A percentile compares a stretch with the other conserved stretches of the same genome.
These are phyloP conservation scores for Alternaria ventricosa DNA, from an alignment of 2,329 filamentous ascomycete genomes.

Conservation along the genomic window DNA sequence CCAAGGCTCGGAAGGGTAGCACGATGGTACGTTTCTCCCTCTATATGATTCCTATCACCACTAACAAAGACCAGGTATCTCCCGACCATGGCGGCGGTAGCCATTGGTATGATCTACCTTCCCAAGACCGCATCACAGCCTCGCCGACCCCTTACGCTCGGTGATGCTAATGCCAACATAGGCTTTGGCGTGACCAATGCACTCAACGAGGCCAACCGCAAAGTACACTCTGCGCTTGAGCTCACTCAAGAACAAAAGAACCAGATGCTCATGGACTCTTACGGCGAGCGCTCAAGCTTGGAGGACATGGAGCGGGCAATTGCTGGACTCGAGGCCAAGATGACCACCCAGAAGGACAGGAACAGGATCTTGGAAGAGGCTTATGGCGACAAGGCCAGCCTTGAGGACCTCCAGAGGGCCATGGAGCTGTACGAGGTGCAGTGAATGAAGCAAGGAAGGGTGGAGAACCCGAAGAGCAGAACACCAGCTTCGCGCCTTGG, in stretches of 20 bases:
- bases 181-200: conserved; percentile 41
- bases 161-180: conserved; percentile 41
- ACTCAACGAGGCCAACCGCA: conserved; percentile 40
- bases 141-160: conserved; percentile 37
- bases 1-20: conserved; percentile 42
- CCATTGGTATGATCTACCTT: conserved; percentile 40
- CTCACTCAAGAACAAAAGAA: conserved; percentile 42
- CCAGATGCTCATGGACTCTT: conserved; percentile 38
- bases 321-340: conserved; percentile 35
- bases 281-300: conserved; percentile 40
- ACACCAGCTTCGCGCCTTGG: conserved; percentile 15
- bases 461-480: not conserved
- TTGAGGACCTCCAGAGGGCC: conserved; percentile 54
- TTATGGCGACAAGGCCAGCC: conserved; percentile 53
- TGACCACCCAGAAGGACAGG: conserved; percentile 39
- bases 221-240: conserved; percentile 27
- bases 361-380: conserved; percentile 54
- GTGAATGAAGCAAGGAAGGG: conserved; percentile 26
- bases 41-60: not conserved
- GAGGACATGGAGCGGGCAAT: conserved; percentile 43
- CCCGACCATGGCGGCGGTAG: conserved; percentile 43
- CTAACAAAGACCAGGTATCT: conserved; percentile 35
- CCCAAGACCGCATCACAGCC: conserved; percentile 25
- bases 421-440: conserved; percentile 53
- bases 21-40: conserved; percentile 33